Evolutionary conservation across 176 grass and related monocot genomes (phyloP).

Genomic region (Guadua angustifolia): DNA sequence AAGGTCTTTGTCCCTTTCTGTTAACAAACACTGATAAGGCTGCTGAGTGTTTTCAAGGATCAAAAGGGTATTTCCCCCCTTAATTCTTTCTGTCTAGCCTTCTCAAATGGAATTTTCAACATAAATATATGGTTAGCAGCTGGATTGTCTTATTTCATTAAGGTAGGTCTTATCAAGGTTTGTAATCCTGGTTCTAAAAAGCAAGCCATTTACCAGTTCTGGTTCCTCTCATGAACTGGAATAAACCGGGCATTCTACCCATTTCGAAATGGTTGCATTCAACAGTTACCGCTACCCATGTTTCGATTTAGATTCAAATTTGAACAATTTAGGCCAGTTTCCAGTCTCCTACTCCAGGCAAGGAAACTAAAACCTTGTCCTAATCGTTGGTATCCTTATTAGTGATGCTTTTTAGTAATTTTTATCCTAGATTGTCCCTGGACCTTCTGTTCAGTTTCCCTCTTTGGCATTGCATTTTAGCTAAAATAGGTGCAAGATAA

Average conservation of each 20-base stretch:
- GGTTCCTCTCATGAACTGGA: background rate
- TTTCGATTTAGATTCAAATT: background rate
- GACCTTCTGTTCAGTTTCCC: background rate
- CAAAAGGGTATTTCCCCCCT: background rate
- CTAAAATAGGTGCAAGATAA: background rate
- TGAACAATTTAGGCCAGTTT: background rate
- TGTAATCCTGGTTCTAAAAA: background rate
- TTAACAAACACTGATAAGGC: background rate
- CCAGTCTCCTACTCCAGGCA: background rate
- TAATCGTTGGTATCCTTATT: background rate
- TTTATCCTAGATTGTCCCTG: background rate
- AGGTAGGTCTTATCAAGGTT: background rate
- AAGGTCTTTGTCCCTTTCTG: background rate
- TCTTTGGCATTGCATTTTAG: slow-evolving; percentile 15
- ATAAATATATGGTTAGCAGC: no score
- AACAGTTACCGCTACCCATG: background rate
- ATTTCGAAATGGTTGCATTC: background rate
- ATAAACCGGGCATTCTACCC: background rate
- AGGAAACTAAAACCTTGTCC: background rate
- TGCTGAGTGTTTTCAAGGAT: background rate
- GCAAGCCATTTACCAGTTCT: background rate
- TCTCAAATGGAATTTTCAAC: no score
- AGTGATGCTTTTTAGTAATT: background rate
- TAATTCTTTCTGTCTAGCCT: background rate
- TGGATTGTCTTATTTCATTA: background rate